Evolutionary conservation across 768 basidiomycete genomes (phyloP).

Genomic region (Suillus luteus): DNA sequence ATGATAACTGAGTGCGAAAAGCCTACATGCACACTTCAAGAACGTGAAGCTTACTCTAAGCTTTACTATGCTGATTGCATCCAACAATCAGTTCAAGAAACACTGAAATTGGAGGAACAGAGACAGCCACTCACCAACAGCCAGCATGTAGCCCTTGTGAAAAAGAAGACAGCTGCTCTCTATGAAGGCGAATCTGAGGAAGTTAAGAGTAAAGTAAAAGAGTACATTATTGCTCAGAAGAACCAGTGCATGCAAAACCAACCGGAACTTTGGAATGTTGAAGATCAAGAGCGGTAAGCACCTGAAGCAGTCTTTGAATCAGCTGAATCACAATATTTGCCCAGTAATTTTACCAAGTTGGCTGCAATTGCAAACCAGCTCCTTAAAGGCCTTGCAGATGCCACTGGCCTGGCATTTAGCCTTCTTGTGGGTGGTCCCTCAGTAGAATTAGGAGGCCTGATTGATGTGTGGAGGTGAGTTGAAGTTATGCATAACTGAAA

Average conservation of each 20-base stretch:
- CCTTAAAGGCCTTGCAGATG: background rate
- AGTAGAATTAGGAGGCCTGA: background rate
- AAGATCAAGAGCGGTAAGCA: background rate
- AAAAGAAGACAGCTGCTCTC: background rate
- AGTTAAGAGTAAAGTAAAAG: background rate
- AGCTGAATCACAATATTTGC: background rate
- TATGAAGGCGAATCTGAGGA: background rate
- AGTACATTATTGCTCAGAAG: background rate
- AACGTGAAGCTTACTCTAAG: background rate
- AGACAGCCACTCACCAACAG: background rate
- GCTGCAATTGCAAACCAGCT: background rate
- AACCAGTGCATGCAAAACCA: background rate
- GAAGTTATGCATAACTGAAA: background rate
- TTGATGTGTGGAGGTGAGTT: background rate
- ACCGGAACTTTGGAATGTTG: background rate
- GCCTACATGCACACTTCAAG: background rate
- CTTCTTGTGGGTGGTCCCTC: background rate
- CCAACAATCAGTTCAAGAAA: background rate
- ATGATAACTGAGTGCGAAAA: background rate
- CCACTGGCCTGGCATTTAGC: background rate
- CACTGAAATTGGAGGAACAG: background rate
- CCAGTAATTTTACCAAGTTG: background rate
- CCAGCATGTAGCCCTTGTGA: background rate
- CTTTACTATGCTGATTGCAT: background rate
- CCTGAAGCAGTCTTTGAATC: background rate